Base-by-base conservation (phyloP, 805 yeast species). In the Cyberlindnera euphorbiiphila region DNA sequence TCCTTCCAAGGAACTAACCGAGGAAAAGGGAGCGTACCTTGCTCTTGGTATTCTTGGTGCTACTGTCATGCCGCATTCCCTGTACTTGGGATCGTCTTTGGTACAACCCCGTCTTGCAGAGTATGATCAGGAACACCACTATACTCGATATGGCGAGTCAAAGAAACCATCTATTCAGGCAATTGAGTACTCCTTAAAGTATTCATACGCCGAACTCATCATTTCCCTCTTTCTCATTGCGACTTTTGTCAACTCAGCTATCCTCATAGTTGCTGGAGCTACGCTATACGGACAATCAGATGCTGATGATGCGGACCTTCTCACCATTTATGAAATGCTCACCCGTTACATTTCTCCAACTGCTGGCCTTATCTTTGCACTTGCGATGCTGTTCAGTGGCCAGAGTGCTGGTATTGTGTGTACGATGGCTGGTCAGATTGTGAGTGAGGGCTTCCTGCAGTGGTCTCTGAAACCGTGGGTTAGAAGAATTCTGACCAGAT, bases 321-420 rank as follows among this genome's bases (percentile, higher is more conserved):
- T 81, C 58, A 80, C 94, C 12, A 83, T 88, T 43, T 85, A 88
- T 56, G 72, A 80, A 39, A 66, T 88, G 60, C 70, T 88, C 19
- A 68, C 77, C 5, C 65, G 69, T 21, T 85, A 84, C 52, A 69
- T 88, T 26, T 84, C 95, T 1, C 82, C 85, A 12, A 77, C 88
- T 6, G 97, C 96, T 1, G 97, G 95, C 6, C 66, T 85, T 9
- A 81, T 88, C 0, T 88, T 89, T 67, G 96, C 96, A 0, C 61
- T 87, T 34, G 96, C 96, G 1, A 73, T 88, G 61, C 66, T 88
- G 31, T 88, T 85, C 56, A 81, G 91, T 11, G 97, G 97, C n/a
- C 91, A 88, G 55, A 81, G 93, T 52, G 96, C 96, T 3, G 96
- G 96, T 28, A 85, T 91, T 26, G 95, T 88, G 14, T 88, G 95